Percentiles rank a stretch among this genome's conserved stretches.
phyloP scores from a whole-genome alignment of 1,284 basidiomycete genomes.

The Pseudozyma tsukubaensis region DNA sequence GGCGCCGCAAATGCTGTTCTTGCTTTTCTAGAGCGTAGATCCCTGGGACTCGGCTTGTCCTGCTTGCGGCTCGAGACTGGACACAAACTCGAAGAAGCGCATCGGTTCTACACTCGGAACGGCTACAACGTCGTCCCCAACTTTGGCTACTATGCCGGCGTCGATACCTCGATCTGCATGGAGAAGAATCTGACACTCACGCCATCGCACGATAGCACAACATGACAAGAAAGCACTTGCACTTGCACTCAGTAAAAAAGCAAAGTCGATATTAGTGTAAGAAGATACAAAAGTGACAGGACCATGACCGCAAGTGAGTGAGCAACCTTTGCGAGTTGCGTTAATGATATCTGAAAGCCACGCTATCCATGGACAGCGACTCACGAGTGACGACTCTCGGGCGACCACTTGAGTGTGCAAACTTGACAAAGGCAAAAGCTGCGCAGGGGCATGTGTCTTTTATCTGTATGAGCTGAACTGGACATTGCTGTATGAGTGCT shows the following conservation, averaged over 20 bases:
- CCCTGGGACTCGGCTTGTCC: conserved; percentile 13
- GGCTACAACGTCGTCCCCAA: conserved; percentile 29
- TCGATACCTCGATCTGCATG: conserved; percentile 40
- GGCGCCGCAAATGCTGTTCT: conserved; percentile 34
- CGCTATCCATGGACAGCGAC: no score
- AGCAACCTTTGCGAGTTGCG: conserved; percentile 49
- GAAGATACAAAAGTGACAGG: neutral
- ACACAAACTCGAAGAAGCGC: conserved; percentile 29
- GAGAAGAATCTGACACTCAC: conserved; percentile 16
- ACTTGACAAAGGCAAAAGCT: no score
- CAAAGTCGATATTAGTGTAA: neutral
- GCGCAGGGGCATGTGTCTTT: neutral
- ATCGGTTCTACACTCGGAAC: conserved; percentile 39
- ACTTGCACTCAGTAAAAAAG: neutral
- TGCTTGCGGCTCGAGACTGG: conserved; percentile 36
- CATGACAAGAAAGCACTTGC: no score
- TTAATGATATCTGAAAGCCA: no score
- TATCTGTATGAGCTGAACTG: neutral
- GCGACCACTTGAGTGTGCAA: no score
- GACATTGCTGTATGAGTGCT: neutral
- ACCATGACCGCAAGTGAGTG: conserved; percentile 32
- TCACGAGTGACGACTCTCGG: no score
- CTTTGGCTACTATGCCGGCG: conserved; percentile 39
- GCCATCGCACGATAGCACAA: neutral
- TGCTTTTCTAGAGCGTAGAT: conserved; percentile 26